Percentiles rank a stretch among this genome's conserved stretches.
These are phyloP conservation scores for Fraxinus platypoda DNA, from an alignment of 305 asterid genomes.

Conservation along the genomic window DNA sequence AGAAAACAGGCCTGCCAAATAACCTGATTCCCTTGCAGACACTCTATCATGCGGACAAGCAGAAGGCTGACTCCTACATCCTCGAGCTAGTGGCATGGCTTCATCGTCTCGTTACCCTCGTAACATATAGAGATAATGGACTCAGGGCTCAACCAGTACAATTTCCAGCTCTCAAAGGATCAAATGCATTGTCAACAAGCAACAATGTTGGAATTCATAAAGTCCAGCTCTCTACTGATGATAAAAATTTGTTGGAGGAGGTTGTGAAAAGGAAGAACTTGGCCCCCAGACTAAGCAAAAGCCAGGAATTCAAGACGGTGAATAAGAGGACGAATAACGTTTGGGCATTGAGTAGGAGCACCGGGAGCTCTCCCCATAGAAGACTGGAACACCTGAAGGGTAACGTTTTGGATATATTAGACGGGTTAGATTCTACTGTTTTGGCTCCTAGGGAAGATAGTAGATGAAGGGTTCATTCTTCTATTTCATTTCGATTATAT, in stretches of 20 bases:
- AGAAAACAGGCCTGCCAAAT: slow-evolving; percentile 41
- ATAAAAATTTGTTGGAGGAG: slow-evolving; percentile 57
- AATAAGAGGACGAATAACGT: slow-evolving; percentile 43
- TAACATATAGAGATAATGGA: slow-evolving; percentile 66
- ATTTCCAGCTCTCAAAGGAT: slow-evolving; percentile 51
- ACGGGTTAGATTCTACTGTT: slow-evolving; percentile 72
- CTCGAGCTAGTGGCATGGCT: slow-evolving; percentile 83
- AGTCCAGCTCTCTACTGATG: slow-evolving; percentile 55
- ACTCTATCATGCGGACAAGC: slow-evolving; percentile 86
- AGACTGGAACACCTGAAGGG: slow-evolving; percentile 42
- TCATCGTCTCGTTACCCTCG: slow-evolving; percentile 71
- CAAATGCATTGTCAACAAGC: slow-evolving; percentile 1
- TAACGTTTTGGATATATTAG: slow-evolving; percentile 76
- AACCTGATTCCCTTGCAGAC: slow-evolving; percentile 79
- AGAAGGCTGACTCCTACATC: slow-evolving; percentile 65
- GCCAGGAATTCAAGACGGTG: slow-evolving; percentile 65
- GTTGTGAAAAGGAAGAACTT: slow-evolving; percentile 58
- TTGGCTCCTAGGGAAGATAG: slow-evolving; percentile 32
- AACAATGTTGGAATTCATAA: slow-evolving; percentile 6
- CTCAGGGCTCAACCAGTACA: slow-evolving; percentile 41
- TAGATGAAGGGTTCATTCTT: slow-evolving; percentile 36
- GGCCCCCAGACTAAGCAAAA: slow-evolving; percentile 67
- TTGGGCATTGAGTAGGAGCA: slow-evolving; percentile 71
- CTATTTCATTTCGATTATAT: slow-evolving; percentile 20
- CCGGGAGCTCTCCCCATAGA: slow-evolving; percentile 70